Conservation (phyloP, 805 yeast genomes). For the Candida sanyiensis region DNA sequence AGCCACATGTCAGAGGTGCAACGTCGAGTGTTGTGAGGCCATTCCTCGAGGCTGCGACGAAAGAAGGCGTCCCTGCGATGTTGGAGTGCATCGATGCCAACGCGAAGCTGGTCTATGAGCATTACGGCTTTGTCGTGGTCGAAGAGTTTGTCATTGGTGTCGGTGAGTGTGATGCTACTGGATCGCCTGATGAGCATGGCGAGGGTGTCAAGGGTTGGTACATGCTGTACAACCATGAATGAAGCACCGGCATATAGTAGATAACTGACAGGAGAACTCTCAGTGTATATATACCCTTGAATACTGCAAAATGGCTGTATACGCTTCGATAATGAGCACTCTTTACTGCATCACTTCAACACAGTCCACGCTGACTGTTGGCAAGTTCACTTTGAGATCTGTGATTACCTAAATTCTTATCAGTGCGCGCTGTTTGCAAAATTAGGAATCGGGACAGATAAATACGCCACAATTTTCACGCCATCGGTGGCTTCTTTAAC, state of each 20-base stretch:
- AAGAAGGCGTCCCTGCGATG: constrained; percentile 10
- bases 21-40: constrained; percentile 12
- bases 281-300: neutral
- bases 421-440: too few relatives aligned
- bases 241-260: neutral
- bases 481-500: too few relatives aligned
- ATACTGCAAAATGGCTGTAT: too few relatives aligned
- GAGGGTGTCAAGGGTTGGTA: constrained; percentile 7
- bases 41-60: constrained; percentile 7
- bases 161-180: constrained; percentile 5
- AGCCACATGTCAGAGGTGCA: constrained; percentile 9
- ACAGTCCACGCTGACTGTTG: too few relatives aligned
- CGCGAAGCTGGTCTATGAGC: constrained; percentile 12
- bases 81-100: constrained; percentile 13
- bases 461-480: too few relatives aligned
- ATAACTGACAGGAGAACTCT: too few relatives aligned
- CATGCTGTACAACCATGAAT: constrained; percentile 1
- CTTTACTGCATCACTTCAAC: too few relatives aligned
- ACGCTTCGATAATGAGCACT: too few relatives aligned
- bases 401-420: too few relatives aligned
- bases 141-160: constrained; percentile 9
- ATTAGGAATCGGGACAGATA: too few relatives aligned
- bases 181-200: constrained; percentile 1
- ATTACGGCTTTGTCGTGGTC: constrained; percentile 10
- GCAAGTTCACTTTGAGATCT: too few relatives aligned